Evolutionary conservation across 2,329 filamentous ascomycete species (phyloP).

Genomic region (Curvularia verruculosa): DNA sequence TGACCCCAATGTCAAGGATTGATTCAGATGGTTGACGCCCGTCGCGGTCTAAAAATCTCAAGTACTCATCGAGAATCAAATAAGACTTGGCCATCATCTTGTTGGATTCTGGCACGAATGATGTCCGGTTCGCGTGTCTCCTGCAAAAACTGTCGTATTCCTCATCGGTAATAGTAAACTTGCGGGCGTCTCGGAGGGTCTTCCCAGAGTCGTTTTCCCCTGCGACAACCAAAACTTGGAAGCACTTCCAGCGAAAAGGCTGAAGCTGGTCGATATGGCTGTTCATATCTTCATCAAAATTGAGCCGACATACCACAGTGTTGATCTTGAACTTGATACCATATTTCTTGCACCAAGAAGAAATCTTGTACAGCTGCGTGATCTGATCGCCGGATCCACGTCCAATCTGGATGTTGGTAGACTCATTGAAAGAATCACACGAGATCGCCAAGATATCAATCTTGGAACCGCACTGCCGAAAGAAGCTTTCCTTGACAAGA

Average conservation of each 20-base stretch:
- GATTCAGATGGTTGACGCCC: background rate
- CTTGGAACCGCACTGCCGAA: background rate
- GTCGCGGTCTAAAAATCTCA: conserved; percentile 8
- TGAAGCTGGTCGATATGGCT: conserved; percentile 5
- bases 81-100: conserved; percentile 8
- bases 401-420: conserved; percentile 10
- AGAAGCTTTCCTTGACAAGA: conserved; percentile 3
- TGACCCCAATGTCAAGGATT: conserved; percentile 6
- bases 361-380: background rate
- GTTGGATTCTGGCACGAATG: conserved; percentile 5
- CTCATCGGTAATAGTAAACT: conserved; percentile 4
- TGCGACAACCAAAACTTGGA: conserved; percentile 9
- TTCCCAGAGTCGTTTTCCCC: conserved; percentile 10
- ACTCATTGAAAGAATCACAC: conserved; percentile 7
- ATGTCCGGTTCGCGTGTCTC: background rate
- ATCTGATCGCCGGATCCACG: conserved; percentile 6
- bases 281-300: conserved; percentile 11
- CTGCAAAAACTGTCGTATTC: conserved; percentile 10
- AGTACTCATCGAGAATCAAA: conserved; percentile 8
- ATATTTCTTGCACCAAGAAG: conserved; percentile 2
- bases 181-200: conserved; percentile 4
- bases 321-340: conserved; percentile 11
- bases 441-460: conserved; percentile 11
- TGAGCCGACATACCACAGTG: conserved; percentile 7
- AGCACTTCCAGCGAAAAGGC: conserved; percentile 13